Evolutionary conservation across 2,329 filamentous ascomycete species (phyloP), one percentile per base, ranked within the genome.

Genomic region (Cordyceps farinosa): DNA sequence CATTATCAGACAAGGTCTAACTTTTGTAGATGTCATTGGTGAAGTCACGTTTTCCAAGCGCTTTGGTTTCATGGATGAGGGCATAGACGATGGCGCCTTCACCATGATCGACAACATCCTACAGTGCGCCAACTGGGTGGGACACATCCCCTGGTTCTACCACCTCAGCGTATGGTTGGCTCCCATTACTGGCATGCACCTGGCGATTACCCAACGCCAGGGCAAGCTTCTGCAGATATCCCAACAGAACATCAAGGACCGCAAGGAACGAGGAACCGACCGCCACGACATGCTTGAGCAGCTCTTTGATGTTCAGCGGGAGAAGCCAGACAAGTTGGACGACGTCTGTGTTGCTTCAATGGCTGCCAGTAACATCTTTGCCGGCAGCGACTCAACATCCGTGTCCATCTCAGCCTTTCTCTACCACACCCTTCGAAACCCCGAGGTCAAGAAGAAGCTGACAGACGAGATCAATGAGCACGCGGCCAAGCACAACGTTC

Each of bases 361-460:
- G 44, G 44, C 44, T 4, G 44, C 44, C 22, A 47, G 44, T 5
- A 76, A 76, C 29, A 68, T 76, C 27, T 66, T 66, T 0, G 75
- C 76, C 4, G 76, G 76, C 0, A 73, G 71, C 1, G 76, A 78
- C 48, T 77, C 75, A 0, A 77, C 75, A 0, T 70, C 72, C 2
- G 73, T 75, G 42, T 71, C 73, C 1, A 67, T 77, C 0, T 69
- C 69, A 2, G 69, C 70, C 1, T 67, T 72, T 1, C 34, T 77
- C 6, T 76, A 72, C 55, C 66, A 72, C 47, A 59, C 75, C 0
- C 56, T 73, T 6, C 69, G 61, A 13, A 54, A 70, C 10, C 73
- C 72, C 1, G 13, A 64, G 0, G 65, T 65, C 3, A 68, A 80
- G 62, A 40, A 67, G 9, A 74, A 72, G 47, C 68, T 82, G 3